These are phyloP conservation scores for Vigna reflexopilosa DNA, from an alignment of 306 rosid species.

Conservation along the genomic window DNA sequence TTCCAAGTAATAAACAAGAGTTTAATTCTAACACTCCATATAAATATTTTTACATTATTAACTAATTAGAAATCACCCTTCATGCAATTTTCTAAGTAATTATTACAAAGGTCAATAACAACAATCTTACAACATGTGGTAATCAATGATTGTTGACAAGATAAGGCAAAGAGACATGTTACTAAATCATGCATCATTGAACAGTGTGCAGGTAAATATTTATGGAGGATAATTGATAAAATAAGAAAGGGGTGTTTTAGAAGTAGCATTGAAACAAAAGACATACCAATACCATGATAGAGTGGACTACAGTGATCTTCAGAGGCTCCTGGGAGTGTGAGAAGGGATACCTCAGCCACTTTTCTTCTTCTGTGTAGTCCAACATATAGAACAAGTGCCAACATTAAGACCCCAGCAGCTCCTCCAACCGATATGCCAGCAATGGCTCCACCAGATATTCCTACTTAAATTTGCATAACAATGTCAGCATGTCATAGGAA, in stretches of 20 bases:
- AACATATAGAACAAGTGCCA: slow-evolving; percentile 51
- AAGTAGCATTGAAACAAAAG: not conserved
- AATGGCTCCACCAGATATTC: slow-evolving; percentile 59
- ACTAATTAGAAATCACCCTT: not conserved
- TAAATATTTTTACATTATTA: not conserved
- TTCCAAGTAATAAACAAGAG: not conserved
- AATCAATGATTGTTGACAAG: no score
- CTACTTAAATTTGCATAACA: slow-evolving; percentile 53
- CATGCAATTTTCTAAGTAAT: not conserved
- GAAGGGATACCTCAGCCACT: slow-evolving; percentile 51
- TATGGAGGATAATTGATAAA: not conserved
- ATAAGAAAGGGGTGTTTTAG: not conserved
- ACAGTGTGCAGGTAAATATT: not conserved
- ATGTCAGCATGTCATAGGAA: slow-evolving; percentile 45
- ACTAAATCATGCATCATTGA: no score
- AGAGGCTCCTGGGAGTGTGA: slow-evolving; percentile 43
- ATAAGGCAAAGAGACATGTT: no score
- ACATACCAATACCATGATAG: slow-evolving; percentile 46
- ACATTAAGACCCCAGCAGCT: slow-evolving; percentile 48
- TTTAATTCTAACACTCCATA: not conserved
- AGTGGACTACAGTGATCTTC: slow-evolving; percentile 51
- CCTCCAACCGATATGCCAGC: slow-evolving; percentile 63
- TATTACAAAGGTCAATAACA: no score
- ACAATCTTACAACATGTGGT: no score
- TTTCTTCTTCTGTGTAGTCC: slow-evolving; percentile 53